phyloP scores from a whole-genome alignment of 2,329 filamentous ascomycete genomes.

The Diaporthe eres region DNA sequence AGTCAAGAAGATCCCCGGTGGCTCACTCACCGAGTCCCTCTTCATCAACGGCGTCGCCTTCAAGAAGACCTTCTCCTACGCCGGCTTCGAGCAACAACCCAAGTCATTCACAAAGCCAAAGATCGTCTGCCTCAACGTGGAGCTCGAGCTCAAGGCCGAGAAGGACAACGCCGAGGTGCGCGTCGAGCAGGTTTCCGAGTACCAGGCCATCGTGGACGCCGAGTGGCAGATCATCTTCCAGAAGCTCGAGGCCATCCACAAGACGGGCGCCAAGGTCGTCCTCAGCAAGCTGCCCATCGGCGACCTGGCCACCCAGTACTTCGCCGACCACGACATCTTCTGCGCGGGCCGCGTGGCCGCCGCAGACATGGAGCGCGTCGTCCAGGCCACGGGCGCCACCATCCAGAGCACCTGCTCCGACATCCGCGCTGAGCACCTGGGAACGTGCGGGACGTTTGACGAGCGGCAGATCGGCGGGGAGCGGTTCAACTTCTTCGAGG shows the following conservation, averaged over 20 bases:
- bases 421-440: slow-evolving; percentile 89
- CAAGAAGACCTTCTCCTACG: slow-evolving; percentile 99
- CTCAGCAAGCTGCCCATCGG: slow-evolving; percentile 97
- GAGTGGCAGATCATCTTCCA: slow-evolving; percentile 99
- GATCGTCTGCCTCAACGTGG: slow-evolving; percentile 97
- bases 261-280: slow-evolving; percentile 97
- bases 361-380: slow-evolving; percentile 96
- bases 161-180: slow-evolving; percentile 99
- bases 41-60: slow-evolving; percentile 99
- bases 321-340: slow-evolving; percentile 98
- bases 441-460: slow-evolving; percentile 90
- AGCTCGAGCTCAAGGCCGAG: slow-evolving; percentile 97
- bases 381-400: slow-evolving; percentile 92
- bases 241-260: slow-evolving; percentile 95
- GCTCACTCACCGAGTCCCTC: slow-evolving; percentile 93
- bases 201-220: slow-evolving; percentile 98
- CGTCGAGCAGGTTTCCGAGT: slow-evolving; percentile 98
- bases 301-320: slow-evolving; percentile 97
- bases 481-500: slow-evolving; percentile 98
- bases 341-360: slow-evolving; percentile 93
- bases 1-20: slow-evolving; percentile 97
- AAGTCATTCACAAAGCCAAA: slow-evolving; percentile 95
- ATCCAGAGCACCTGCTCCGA: slow-evolving; percentile 97
- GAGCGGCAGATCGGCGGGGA: slow-evolving; percentile 98
- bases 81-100: slow-evolving; percentile 98